These are phyloP conservation scores for Emergomyces pasteurianus DNA, from an alignment of 2,329 filamentous ascomycete genomes.

Conservation along the genomic window DNA sequence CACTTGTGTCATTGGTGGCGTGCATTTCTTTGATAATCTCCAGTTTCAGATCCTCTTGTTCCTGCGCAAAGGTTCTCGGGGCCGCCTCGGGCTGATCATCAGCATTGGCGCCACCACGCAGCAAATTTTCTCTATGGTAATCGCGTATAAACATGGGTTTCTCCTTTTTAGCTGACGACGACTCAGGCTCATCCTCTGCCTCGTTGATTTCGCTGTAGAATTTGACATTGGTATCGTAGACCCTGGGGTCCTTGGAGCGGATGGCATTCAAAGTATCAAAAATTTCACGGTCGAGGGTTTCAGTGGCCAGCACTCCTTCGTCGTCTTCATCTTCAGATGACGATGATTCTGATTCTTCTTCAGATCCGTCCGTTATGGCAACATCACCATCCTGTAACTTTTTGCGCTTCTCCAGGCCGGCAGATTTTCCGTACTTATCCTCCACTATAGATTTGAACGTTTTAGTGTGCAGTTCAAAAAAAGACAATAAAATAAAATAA, in stretches of 20 bases:
- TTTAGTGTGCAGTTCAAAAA: neutral
- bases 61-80: constrained; percentile 64
- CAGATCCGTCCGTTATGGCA: constrained; percentile 43
- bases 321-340: constrained; percentile 75
- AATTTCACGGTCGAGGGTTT: constrained; percentile 75
- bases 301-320: constrained; percentile 73
- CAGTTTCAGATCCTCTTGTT: constrained; percentile 73
- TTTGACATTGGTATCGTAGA: constrained; percentile 68
- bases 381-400: constrained; percentile 33
- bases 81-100: constrained; percentile 45
- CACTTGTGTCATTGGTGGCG: constrained; percentile 39
- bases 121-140: constrained; percentile 83
- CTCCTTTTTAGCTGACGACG: constrained; percentile 47
- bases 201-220: constrained; percentile 63
- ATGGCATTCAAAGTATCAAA: constrained; percentile 79
- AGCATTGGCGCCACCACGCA: constrained; percentile 63
- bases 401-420: constrained; percentile 27
- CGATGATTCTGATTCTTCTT: constrained; percentile 59
- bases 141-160: constrained; percentile 79
- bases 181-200: constrained; percentile 25
- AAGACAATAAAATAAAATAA: neutral
- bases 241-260: constrained; percentile 74
- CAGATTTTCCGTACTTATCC: constrained; percentile 60
- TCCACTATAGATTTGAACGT: constrained; percentile 49
- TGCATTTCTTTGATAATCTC: constrained; percentile 72